A percentile compares a stretch with the other conserved stretches of the same genome.
Evolutionary conservation across 1,284 basidiomycete genomes (phyloP).

Genomic region (Rugosomyces carneus): DNA sequence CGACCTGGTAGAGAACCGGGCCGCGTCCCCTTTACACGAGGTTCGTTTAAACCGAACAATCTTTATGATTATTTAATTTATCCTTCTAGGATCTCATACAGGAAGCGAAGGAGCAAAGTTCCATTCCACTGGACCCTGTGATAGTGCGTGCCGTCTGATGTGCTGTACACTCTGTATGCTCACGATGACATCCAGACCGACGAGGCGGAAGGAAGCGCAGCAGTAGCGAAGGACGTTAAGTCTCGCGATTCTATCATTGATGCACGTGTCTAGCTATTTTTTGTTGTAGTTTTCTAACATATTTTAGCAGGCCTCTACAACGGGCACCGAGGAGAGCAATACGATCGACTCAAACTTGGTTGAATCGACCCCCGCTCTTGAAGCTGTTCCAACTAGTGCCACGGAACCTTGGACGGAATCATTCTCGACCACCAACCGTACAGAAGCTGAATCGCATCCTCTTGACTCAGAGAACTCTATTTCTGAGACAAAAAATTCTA

Average conservation of each 20-base stretch:
- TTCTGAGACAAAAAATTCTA: no score
- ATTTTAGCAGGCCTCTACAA: slow-evolving; percentile 1
- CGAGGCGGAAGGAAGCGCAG: background rate
- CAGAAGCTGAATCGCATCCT: no score
- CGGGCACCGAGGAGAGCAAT: background rate
- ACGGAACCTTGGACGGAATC: no score
- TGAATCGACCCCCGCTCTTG: background rate
- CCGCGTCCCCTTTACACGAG: slow-evolving; percentile 2
- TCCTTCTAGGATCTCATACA: slow-evolving; percentile 3
- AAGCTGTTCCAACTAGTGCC: background rate
- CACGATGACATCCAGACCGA: slow-evolving; percentile 6
- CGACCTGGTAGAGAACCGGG: background rate
- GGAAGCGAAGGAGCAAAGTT: slow-evolving; percentile 7
- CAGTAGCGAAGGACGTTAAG: slow-evolving; percentile 1
- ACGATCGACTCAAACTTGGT: background rate
- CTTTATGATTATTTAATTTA: slow-evolving; percentile 1
- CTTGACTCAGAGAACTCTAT: no score
- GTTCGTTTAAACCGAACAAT: slow-evolving; percentile 5
- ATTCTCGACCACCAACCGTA: no score
- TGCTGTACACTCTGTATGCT: background rate
- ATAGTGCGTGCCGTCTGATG: background rate
- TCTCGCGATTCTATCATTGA: background rate
- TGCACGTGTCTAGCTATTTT: slow-evolving; percentile 6
- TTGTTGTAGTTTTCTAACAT: slow-evolving; percentile 3
- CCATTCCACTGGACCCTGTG: slow-evolving; percentile 1